phyloP scores from a whole-genome alignment of 352 stramenopile genomes.

The Phytophthora citricola region DNA sequence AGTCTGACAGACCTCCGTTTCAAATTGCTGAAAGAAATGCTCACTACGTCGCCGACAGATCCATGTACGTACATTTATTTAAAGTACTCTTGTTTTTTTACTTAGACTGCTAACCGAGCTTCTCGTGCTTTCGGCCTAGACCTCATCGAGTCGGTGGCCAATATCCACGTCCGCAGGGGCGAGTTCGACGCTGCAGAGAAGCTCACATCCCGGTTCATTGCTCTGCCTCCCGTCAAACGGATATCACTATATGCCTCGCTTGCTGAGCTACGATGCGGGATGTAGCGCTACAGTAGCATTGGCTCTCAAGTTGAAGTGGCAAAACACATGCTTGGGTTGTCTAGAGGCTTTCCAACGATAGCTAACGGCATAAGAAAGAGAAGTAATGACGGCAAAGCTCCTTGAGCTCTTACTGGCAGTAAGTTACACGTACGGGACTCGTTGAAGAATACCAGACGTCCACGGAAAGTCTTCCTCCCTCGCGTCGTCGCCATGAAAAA shows the following conservation, averaged over 20 bases:
- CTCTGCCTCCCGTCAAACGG: conserved; percentile 38
- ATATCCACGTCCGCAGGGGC: conserved; percentile 50
- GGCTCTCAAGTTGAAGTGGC: conserved; percentile 2
- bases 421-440: no score
- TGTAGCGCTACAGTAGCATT: conserved; percentile 8
- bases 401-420: no score
- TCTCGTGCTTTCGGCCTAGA: conserved; percentile 19
- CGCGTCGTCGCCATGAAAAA: no score
- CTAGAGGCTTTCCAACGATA: background rate
- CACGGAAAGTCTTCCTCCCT: no score
- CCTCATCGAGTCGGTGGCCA: conserved; percentile 52
- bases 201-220: conserved; percentile 41
- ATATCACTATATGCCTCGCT: conserved; percentile 44
- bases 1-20: conserved; percentile 56
- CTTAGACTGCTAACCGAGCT: background rate
- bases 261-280: conserved; percentile 31
- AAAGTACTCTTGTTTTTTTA: background rate
- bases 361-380: background rate
- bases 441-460: no score
- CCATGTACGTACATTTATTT: conserved; percentile 33
- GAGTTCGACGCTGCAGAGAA: conserved; percentile 40
- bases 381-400: background rate
- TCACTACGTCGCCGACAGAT: conserved; percentile 36
- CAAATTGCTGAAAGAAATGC: conserved; percentile 47
- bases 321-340: conserved; percentile 3